Evolutionary conservation across 2,329 filamentous ascomycete species (phyloP), one percentile per base, ranked within the genome.

Genomic region (Phyllosticta ampelicida): DNA sequence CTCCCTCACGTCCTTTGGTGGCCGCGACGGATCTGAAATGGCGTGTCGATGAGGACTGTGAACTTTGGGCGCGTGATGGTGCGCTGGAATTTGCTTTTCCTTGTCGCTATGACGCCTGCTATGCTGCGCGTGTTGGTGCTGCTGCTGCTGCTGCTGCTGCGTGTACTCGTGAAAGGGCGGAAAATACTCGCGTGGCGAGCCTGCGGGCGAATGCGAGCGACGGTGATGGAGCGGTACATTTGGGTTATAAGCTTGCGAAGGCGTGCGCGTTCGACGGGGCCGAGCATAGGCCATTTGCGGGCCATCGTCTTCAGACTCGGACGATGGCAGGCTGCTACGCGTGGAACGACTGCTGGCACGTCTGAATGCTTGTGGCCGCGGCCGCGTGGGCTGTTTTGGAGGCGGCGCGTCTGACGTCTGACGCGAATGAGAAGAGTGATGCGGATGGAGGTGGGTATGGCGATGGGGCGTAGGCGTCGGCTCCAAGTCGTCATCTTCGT

Each of bases 181-280:
- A 50, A 74, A 73, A 61, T 74, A 74, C 1, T 73, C 71, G 19
- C 65, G 63, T 2, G 70, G 70, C 49, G 66, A 71, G 9, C 67
- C 64, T 20, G 75, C 70, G 3, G 72, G 70, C 20, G 77, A 74
- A 54, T 77, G 73, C 49, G 72, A 74, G 51, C 68, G 67, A 11
- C 72, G 69, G 44, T 75, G 71, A n/a, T 72, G 67, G 11, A 77
- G 67, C 16, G 50, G 66, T 64, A 11, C 67, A 64, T 30, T 68
- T 36, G 63, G 55, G 21, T 58, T 58, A 4, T 20, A 44, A 6
- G 36, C 36, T 44, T 44, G 36, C 36, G 36, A 44, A n/a, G n/a
- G 36, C 6, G 36, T 44, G 16, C 36, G 36, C 36, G 36, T n/a
- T n/a, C 13, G 36, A 44, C 36, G 36, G n/a, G 36, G 36, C 6